phyloP scores from a whole-genome alignment of 768 basidiomycete genomes.

The Boletales sp. region DNA sequence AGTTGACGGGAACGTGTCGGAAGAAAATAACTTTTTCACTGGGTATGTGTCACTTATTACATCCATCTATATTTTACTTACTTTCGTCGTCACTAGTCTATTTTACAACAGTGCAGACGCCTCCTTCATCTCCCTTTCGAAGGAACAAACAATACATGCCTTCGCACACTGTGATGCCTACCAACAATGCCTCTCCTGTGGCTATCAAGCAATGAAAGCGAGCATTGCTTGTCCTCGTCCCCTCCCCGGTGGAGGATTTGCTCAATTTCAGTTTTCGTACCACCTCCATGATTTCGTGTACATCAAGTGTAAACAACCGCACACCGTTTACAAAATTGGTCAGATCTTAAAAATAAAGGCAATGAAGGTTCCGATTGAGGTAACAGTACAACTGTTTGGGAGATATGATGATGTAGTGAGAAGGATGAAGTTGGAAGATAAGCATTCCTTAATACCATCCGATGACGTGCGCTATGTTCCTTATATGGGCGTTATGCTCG shows the following conservation, averaged over 20 bases:
- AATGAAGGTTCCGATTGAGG: conserved; percentile 23
- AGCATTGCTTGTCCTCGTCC: conserved; percentile 21
- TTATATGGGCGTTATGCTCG: background rate
- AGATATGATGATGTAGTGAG: conserved; percentile 42
- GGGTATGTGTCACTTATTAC: conserved; percentile 34
- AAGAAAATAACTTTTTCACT: conserved; percentile 53
- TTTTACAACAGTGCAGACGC: conserved; percentile 47
- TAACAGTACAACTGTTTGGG: conserved; percentile 41
- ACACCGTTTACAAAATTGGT: conserved; percentile 44
- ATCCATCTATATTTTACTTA: conserved; percentile 1
- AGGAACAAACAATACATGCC: conserved; percentile 26
- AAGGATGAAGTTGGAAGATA: conserved; percentile 12
- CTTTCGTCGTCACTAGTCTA: conserved; percentile 33
- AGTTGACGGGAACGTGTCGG: conserved; percentile 36
- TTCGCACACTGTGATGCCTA: conserved; percentile 30
- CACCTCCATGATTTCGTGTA: conserved; percentile 65
- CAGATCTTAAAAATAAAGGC: conserved; percentile 46
- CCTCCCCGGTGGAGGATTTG: conserved; percentile 33
- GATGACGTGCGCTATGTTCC: conserved; percentile 40
- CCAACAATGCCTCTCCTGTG: conserved; percentile 51
- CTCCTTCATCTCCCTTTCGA: conserved; percentile 45
- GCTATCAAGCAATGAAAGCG: conserved; percentile 28
- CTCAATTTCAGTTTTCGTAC: conserved; percentile 43
- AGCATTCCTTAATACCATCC: conserved; percentile 19
- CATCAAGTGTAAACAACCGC: conserved; percentile 33